Evolutionary conservation across 2,329 filamentous ascomycete species (phyloP).

Genomic region (Pseudodiploospora longispora): DNA sequence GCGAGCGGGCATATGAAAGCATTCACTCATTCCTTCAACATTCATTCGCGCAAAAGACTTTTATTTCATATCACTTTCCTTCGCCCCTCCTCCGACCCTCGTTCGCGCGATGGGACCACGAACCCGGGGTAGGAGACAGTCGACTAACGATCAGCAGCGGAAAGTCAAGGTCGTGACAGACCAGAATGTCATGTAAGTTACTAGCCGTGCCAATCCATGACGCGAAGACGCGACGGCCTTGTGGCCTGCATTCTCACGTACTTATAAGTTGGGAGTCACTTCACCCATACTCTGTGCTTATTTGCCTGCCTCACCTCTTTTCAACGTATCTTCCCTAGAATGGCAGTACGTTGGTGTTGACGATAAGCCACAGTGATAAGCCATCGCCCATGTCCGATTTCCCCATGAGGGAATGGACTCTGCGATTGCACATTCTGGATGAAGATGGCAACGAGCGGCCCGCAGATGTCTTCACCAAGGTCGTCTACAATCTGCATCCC

Average conservation of each 20-base stretch:
- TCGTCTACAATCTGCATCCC: conserved; percentile 85
- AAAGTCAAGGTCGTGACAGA: conserved; percentile 89
- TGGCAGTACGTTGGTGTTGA: conserved; percentile 11
- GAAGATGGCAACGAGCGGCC: conserved; percentile 77
- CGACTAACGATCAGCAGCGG: conserved; percentile 52
- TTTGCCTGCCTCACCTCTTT: not conserved
- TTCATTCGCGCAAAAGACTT: not conserved
- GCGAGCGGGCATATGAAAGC: too few species aligned
- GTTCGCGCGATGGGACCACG: conserved; percentile 2
- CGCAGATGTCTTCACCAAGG: conserved; percentile 84
- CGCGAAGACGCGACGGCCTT: too few species aligned
- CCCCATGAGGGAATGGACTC: conserved; percentile 87
- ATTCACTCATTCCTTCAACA: too few species aligned
- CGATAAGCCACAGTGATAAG: conserved; percentile 52
- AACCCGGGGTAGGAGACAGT: conserved; percentile 7
- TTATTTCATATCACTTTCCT: not conserved
- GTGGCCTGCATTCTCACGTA: too few species aligned
- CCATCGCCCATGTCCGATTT: conserved; percentile 77
- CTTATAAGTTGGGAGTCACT: too few species aligned
- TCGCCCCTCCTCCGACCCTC: not conserved
- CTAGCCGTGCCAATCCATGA: too few species aligned
- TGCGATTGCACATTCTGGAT: conserved; percentile 77
- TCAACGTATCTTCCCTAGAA: conserved; percentile 6
- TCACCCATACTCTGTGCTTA: not conserved
- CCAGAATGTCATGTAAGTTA: conserved; percentile 73